Evolutionary conservation across 2,329 filamentous ascomycete species (phyloP), one percentile per base, ranked within the genome.

Genomic region (Pseudocercospora ulei): DNA sequence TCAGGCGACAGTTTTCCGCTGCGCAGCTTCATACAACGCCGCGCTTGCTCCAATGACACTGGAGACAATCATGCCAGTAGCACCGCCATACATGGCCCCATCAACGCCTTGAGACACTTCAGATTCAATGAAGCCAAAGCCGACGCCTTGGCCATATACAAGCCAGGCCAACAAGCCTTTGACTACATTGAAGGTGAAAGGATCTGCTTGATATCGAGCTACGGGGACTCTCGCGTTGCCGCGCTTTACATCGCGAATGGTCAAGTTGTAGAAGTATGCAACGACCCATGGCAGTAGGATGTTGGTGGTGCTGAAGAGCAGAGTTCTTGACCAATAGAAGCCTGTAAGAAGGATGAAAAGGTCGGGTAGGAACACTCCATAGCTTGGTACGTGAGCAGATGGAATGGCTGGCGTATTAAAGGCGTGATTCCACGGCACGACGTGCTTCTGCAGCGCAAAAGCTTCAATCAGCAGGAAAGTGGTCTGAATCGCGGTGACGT

Each of bases 261-360:
- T 83, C 55, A 95, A 63, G 63, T 96, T 96, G 73, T 93, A 81
- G 60, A 95, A 93, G 67, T 90, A 96, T 16, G 82, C 84, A 26
- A 77, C 69, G 19, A 82, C 46, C 34, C 78, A 66, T 1, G 88
- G 88, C 17, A 88, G 49, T 27, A 82, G 55, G 38, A 83, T 61
- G 57, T 75, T 81, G 6, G 85, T 90, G 24, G 51, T 38, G 22
- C 75, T 60, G 86, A 87, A 96, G 12, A 82, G 75, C 0, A 87
- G 81, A 0, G 75, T 78, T 1, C 53, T 44, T 7, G 43, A 44
- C 88, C 88, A 96, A 71, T 94, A 96, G 16, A 73, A 72, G 24
- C 72, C 66, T 1, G 80, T 82, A 23, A 93, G 63, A 5, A 95
- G 66, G 18, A 80, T 63, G 62, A 90, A 92, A 52, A 93, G 68